Conservation (phyloP, 2,329 filamentous ascomycete genomes). For the Colletotrichum euphorbiae region DNA sequence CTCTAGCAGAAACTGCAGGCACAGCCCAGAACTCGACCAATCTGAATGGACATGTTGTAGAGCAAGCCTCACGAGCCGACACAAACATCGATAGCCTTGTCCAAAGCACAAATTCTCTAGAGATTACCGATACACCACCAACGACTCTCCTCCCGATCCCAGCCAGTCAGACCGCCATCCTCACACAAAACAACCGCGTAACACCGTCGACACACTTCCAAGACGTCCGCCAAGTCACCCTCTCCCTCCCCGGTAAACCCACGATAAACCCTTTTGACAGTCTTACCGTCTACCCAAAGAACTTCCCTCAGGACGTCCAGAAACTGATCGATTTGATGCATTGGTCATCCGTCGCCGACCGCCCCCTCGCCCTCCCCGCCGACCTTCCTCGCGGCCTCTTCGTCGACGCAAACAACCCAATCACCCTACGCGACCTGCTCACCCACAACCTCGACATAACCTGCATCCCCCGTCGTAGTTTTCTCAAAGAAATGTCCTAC, state of each 20-base stretch:
- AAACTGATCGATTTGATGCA: conserved; percentile 81
- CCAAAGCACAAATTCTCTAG: conserved; percentile 8
- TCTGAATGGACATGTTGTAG: background rate
- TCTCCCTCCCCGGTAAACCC: conserved; percentile 25
- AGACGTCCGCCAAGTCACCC: conserved; percentile 80
- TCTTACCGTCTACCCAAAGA: conserved; percentile 86
- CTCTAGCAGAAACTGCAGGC: conserved; percentile 44
- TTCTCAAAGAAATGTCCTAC: conserved; percentile 83
- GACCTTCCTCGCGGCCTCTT: conserved; percentile 48
- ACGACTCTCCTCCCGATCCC: conserved; percentile 65
- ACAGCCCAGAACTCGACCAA: conserved; percentile 40
- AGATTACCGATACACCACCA: conserved; percentile 24
- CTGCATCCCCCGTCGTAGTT: conserved; percentile 86
- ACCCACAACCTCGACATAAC: conserved; percentile 89
- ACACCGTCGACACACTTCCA: conserved; percentile 88
- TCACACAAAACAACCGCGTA: conserved; percentile 76
- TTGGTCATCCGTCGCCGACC: conserved; percentile 81
- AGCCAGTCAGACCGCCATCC: conserved; percentile 63
- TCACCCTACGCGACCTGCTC: conserved; percentile 80
- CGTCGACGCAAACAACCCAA: conserved; percentile 49
- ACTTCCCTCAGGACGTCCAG: conserved; percentile 84
- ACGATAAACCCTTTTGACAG: conserved; percentile 79
- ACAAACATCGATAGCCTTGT: conserved; percentile 3
- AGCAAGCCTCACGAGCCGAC: background rate
- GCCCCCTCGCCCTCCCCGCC: conserved; percentile 57